Conservation (phyloP, 768 basidiomycete genomes). For the Scleroderma bovista region DNA sequence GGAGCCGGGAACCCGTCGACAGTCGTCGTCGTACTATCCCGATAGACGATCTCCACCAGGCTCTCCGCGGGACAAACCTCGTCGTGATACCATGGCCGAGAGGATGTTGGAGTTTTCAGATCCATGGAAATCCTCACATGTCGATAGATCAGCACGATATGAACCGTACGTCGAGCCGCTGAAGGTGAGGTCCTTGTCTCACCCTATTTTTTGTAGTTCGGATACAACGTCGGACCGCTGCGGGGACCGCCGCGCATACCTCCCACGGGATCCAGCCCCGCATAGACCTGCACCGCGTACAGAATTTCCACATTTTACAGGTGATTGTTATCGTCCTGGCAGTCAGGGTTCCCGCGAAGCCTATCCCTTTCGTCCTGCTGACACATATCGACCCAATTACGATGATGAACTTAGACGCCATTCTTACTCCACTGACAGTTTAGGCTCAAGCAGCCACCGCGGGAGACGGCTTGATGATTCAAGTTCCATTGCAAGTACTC, state of each 20-base stretch:
- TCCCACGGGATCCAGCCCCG: conserved; percentile 32
- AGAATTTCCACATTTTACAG: conserved; percentile 30
- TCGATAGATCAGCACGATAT: conserved; percentile 36
- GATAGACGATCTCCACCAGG: conserved; percentile 40
- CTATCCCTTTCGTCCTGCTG: conserved; percentile 32
- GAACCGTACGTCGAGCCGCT: conserved; percentile 35
- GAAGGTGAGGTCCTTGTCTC: conserved; percentile 18
- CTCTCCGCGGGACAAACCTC: conserved; percentile 27
- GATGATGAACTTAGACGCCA: conserved; percentile 29
- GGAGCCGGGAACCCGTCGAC: conserved; percentile 43
- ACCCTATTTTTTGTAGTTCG: conserved; percentile 16
- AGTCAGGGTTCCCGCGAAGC: conserved; percentile 36
- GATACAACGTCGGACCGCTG: conserved; percentile 30
- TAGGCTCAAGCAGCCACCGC: conserved; percentile 18
- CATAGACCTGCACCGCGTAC: conserved; percentile 29
- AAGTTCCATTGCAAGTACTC: conserved; percentile 30
- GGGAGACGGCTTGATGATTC: conserved; percentile 20
- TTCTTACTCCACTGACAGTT: conserved; percentile 27
- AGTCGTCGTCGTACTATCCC: conserved; percentile 32
- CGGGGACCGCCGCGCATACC: conserved; percentile 31
- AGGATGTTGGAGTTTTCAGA: conserved; percentile 73
- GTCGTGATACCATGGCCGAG: conserved; percentile 37
- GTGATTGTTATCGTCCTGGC: conserved; percentile 49
- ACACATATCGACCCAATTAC: conserved; percentile 51
- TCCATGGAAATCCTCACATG: conserved; percentile 58